Base-by-base conservation (phyloP, 1,284 basidiomycete genomes). In the Chiua sp. region DNA sequence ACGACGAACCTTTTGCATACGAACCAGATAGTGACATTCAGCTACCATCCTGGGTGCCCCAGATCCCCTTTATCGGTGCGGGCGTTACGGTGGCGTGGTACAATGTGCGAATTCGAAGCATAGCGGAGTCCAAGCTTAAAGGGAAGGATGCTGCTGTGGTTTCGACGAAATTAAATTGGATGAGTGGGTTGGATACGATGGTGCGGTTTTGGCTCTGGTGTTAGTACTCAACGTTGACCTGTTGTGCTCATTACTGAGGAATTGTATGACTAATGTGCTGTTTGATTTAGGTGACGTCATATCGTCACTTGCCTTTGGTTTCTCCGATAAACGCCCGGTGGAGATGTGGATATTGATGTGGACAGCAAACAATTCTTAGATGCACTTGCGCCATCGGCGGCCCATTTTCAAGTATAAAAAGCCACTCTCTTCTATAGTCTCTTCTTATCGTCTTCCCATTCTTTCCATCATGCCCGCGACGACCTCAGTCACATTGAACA, bases 11-110 rank as follows among this genome's bases (percentile, higher is more conserved):
- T 1, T 85, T 85, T 55, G 66, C 70, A 20, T 64, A 61, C 4
- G 79, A 79, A 63, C 84, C 82, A 2, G 69, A 78, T 10, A 62
- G 75, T 18, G 62, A 61, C 28, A 37, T 65, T 18, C 67, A 65
- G 33, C 53, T 63, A 3, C 69, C 72, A 32, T 64, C 70, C 18
- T 65, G 75, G 60, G 54, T 82, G 16, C 80, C 80, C 3, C 77
- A 75, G 23, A 77, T 88, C 28, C 78, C 77, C 42, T 70, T 90
- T 7, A 65, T 88, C 15, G 88, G 88, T 4, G 87, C 84, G 2
- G 80, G 87, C 3, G 70, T 80, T 13, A 73, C 71, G 20, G 73
- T 83, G 70, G 82, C 87, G 4, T 90, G 87, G 88, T 87, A 90
- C 70, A 67, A 70, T n/a, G 74, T 86, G 20, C 73, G 71, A 59